Evolutionary conservation across 139 green algal genomes (phyloP), one percentile per base, ranked within the genome.

Genomic region (Closterium sp.): DNA sequence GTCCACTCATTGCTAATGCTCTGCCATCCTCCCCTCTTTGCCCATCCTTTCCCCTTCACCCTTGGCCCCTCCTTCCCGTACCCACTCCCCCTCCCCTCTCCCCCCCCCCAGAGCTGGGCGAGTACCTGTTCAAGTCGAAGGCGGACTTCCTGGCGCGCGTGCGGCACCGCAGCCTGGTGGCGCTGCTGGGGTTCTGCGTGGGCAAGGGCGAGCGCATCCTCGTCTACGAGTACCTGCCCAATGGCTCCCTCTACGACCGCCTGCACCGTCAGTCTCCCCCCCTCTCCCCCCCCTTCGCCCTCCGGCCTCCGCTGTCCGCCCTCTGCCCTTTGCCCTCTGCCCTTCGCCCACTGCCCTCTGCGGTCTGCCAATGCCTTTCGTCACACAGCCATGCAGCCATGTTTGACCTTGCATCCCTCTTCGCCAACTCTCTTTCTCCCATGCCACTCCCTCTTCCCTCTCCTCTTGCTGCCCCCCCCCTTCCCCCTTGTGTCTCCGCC

Each of bases 211-310:
- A 38, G n/a, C 90, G 87, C 34, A 76, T 69, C 32, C 55, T 93
- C 66, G 64, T 93, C 23, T 91, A 84, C 30, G 86, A 93, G 87
- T 93, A 88, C 33, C 34, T 93, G 28, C 33, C 86, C n/a, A 93
- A 93, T 87, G 86, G 90, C 86, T 88, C 87, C 31, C 86, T 93
- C 21, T 91, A 92, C 86, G 90, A 93, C 81, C 86, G 81, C 84
- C 90, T 93, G 28, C 90, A 93, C 84, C n/a, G 90, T 91, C 34
- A 55, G 64, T 5, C 25, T 23, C 38, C n/a, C 16, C 84, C 33
- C 5, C 33, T 87, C 0, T 19, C 33, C 33, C 34, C 28, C 2
- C 38, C 28, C 55, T 19, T 19, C 25, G 55, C 55, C 55, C 55
- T 76, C 55, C 9, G 19, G 43, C 43, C 85, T 84, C 87, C 12